Conservation (phyloP, 306 rosid species). For the Cucumis melo region DNA sequence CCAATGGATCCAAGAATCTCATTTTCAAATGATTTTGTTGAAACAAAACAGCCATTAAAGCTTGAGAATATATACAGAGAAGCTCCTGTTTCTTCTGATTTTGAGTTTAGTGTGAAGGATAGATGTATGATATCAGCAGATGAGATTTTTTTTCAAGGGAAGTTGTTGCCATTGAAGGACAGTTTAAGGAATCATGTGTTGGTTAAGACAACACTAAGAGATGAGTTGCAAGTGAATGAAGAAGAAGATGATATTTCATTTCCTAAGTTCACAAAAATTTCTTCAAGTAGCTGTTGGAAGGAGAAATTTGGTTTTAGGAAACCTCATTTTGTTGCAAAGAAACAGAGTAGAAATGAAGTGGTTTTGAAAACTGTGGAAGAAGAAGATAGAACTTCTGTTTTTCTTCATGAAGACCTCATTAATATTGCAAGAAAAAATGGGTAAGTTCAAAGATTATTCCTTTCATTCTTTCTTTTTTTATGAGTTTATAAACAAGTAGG, state of each 20-base stretch:
- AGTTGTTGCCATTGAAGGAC: constrained; percentile 60
- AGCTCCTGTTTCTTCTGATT: constrained; percentile 92
- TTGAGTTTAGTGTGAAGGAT: constrained; percentile 73
- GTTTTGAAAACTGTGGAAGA: constrained; percentile 41
- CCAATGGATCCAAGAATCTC: constrained; percentile 92
- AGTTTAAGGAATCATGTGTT: constrained; percentile 20
- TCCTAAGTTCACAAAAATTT: constrained; percentile 38
- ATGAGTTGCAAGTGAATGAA: constrained; percentile 36
- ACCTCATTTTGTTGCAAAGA: constrained; percentile 26
- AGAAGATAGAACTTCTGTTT: constrained; percentile 33
- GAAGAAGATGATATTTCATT: constrained; percentile 25
- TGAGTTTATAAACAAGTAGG: too few relatives aligned
- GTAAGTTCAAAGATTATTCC: constrained; percentile 17
- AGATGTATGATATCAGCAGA: constrained; percentile 68
- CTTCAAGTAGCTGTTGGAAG: constrained; percentile 48
- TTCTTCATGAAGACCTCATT: constrained; percentile 32
- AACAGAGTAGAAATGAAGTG: constrained; percentile 31
- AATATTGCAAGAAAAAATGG: constrained; percentile 30
- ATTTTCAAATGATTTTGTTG: constrained; percentile 85
- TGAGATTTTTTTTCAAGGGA: constrained; percentile 61
- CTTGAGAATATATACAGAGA: constrained; percentile 60
- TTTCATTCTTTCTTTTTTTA: too few relatives aligned
- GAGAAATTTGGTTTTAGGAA: constrained; percentile 58
- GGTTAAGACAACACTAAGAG: constrained; percentile 60
- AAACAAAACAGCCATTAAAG: constrained; percentile 40